These are phyloP conservation scores for Schwanniomyces yamadae DNA, from an alignment of 805 yeast genomes.

Conservation along the genomic window DNA sequence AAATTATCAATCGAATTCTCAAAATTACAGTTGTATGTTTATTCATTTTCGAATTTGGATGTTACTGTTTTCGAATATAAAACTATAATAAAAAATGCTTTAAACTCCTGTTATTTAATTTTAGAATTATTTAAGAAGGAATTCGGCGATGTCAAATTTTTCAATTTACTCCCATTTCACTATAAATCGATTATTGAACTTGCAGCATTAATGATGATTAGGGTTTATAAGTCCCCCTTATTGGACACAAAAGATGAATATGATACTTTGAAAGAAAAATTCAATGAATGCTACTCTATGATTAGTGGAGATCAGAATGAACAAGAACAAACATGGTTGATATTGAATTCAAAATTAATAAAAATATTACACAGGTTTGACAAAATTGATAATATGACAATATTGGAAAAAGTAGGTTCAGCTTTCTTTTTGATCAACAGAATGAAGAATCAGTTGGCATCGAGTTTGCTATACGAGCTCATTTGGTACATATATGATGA, in stretches of 20 bases:
- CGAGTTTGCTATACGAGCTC: conserved; percentile 39
- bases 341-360: conserved; percentile 20
- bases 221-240: conserved; percentile 32
- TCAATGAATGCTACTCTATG: conserved; percentile 19
- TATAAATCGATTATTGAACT: conserved; percentile 39
- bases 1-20: conserved; percentile 35
- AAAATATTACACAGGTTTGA: conserved; percentile 26
- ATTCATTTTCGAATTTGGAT: conserved; percentile 29
- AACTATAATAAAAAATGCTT: conserved; percentile 23
- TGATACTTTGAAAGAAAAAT: conserved; percentile 20
- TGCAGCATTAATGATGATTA: conserved; percentile 28
- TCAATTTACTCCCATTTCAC: conserved; percentile 40
- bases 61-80: conserved; percentile 29
- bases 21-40: conserved; percentile 37
- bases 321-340: conserved; percentile 20
- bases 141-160: conserved; percentile 18
- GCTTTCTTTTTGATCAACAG: conserved; percentile 31
- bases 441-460: conserved; percentile 34
- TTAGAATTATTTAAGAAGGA: conserved; percentile 21
- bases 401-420: conserved; percentile 1
- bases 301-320: conserved; percentile 11
- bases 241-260: conserved; percentile 25
- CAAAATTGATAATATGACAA: conserved; percentile 5
- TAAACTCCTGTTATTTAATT: conserved; percentile 27
- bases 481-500: conserved; percentile 38